Conservation (phyloP, 257 asterid genomes). For the Cordia subcordata region DNA sequence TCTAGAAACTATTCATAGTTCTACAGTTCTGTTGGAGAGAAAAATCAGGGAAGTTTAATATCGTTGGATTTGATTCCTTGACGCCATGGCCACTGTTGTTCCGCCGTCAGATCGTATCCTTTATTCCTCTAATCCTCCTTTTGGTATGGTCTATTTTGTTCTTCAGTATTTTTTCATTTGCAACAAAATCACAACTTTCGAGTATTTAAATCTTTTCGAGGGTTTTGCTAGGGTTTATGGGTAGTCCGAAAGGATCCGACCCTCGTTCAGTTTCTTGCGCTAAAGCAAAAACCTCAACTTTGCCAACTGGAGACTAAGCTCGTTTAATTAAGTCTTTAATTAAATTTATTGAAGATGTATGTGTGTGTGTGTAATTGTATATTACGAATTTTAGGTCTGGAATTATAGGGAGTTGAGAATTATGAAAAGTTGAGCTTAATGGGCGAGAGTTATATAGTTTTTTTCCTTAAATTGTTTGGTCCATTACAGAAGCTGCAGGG, state of each 20-base stretch:
- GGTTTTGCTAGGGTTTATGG: no score
- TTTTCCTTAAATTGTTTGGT: constrained; percentile 10
- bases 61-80: neutral
- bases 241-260: no score
- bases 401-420: no score
- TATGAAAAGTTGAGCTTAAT: neutral
- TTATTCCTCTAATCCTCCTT: constrained; percentile 3
- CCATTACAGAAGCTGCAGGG: constrained; percentile 21
- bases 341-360: neutral
- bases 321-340: neutral
- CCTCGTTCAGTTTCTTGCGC: no score
- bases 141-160: neutral
- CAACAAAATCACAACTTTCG: no score
- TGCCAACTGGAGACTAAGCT: no score
- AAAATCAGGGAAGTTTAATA: neutral
- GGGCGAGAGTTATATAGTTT: neutral
- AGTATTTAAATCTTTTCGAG: no score
- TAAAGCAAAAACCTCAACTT: no score
- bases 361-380: neutral
- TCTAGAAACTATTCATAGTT: no score
- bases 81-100: constrained; percentile 29
- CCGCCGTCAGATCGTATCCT: constrained; percentile 36
- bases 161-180: no score
- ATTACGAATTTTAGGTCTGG: neutral
- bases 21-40: neutral